A percentile compares a stretch with the other conserved stretches of the same genome.
phyloP scores from a whole-genome alignment of 2,329 filamentous ascomycete genomes.

The Phialophora chinensis region DNA sequence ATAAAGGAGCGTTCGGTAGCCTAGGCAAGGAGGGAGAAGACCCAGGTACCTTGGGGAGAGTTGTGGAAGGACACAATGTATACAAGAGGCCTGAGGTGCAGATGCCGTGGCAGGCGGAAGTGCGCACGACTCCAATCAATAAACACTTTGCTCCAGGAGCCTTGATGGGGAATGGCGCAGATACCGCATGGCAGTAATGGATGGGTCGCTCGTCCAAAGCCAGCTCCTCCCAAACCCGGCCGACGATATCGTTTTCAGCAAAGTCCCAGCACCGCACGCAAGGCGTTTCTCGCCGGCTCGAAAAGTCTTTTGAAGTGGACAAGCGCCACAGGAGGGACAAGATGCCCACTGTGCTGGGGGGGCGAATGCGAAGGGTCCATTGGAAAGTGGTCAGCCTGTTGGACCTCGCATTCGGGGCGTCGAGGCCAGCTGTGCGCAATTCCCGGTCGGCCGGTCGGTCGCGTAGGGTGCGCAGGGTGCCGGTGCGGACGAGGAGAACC shows the following conservation, averaged over 20 bases:
- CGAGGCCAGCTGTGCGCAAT: conserved; percentile 13
- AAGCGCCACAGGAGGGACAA: conserved; percentile 36
- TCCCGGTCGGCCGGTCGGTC: conserved; percentile 12
- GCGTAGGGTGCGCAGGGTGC: conserved; percentile 4
- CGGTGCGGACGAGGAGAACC: background rate
- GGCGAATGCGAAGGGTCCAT: conserved; percentile 19
- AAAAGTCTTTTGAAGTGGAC: conserved; percentile 31
- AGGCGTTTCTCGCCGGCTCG: conserved; percentile 24
- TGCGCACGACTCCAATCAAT: conserved; percentile 28
- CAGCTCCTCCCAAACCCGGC: conserved; percentile 31
- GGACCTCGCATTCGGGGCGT: conserved; percentile 18
- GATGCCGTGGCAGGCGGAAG: conserved; percentile 35
- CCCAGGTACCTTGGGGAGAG: conserved; percentile 30
- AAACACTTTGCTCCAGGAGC: conserved; percentile 30
- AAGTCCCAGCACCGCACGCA: conserved; percentile 27
- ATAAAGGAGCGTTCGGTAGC: conserved; percentile 34
- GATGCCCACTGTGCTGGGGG: conserved; percentile 27
- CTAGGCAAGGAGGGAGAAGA: conserved; percentile 29
- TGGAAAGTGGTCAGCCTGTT: conserved; percentile 30
- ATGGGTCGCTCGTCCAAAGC: conserved; percentile 31
- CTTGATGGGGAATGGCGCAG: conserved; percentile 33
- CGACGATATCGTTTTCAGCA: conserved; percentile 28
- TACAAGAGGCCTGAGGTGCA: conserved; percentile 35
- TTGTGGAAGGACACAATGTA: conserved; percentile 29
- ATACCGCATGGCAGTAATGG: conserved; percentile 26